These are phyloP conservation scores for Thalassiosira ordinaria DNA, from an alignment of 352 stramenopile species.

Conservation along the genomic window DNA sequence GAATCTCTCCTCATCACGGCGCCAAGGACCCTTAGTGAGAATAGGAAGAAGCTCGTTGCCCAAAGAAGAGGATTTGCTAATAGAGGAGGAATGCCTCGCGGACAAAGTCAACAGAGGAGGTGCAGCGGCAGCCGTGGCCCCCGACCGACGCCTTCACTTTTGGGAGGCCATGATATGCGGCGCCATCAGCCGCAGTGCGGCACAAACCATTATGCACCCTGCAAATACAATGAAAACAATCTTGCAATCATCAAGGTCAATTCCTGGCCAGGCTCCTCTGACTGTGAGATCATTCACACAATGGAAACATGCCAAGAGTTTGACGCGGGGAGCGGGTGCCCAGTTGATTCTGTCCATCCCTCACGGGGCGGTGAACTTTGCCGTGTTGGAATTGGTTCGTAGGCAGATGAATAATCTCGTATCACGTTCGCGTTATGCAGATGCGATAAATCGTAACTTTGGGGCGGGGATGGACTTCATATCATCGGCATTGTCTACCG, in stretches of 20 bases:
- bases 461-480: slow-evolving; percentile 87
- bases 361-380: slow-evolving; percentile 89
- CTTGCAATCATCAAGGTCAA: slow-evolving; percentile 78
- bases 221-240: slow-evolving; percentile 91
- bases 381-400: slow-evolving; percentile 85
- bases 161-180: slow-evolving; percentile 86
- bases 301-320: slow-evolving; percentile 69
- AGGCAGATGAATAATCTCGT: slow-evolving; percentile 68
- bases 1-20: slow-evolving; percentile 19
- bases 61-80: neutral
- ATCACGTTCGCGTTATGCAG: slow-evolving; percentile 39
- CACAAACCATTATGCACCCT: slow-evolving; percentile 88
- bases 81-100: slow-evolving; percentile 14
- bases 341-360: slow-evolving; percentile 88
- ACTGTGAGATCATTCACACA: slow-evolving; percentile 62
- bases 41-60: neutral
- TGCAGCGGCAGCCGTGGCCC: neutral
- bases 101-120: slow-evolving; percentile 26
- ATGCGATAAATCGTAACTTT: slow-evolving; percentile 59
- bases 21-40: neutral
- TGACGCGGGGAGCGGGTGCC: slow-evolving; percentile 86
- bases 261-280: slow-evolving; percentile 53
- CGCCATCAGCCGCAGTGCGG: slow-evolving; percentile 79
- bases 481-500: slow-evolving; percentile 84
- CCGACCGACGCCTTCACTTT: slow-evolving; percentile 63